A percentile compares a stretch with the other conserved stretches of the same genome.
Evolutionary conservation across 306 rosid genomes (phyloP).

Genomic region (Cicer bijugum): DNA sequence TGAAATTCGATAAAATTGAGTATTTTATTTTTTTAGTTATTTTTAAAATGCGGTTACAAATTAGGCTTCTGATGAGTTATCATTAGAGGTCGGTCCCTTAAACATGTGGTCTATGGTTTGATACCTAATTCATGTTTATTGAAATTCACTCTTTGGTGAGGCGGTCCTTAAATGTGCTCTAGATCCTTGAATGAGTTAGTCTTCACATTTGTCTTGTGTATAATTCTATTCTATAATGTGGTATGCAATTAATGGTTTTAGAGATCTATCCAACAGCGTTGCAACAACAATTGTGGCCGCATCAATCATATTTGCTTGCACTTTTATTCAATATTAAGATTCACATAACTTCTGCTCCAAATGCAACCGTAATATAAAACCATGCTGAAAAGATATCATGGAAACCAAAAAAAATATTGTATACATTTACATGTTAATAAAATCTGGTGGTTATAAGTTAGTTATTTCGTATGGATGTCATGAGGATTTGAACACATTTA

Average conservation of each 20-base stretch:
- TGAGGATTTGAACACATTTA: constrained; percentile 11
- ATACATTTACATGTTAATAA: neutral
- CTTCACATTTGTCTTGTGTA: neutral
- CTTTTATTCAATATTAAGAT: no score
- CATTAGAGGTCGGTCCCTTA: neutral
- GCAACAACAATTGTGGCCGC: no score
- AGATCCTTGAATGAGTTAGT: neutral
- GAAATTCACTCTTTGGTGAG: neutral
- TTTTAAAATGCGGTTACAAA: no score
- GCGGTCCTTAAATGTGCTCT: neutral
- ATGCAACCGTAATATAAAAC: no score
- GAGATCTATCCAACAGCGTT: no score
- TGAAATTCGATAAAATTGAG: no score
- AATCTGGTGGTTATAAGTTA: neutral
- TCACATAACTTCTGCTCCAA: no score
- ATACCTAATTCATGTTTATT: neutral
- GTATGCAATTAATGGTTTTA: no score
- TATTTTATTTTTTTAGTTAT: no score
- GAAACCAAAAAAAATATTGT: neutral
- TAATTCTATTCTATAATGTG: no score
- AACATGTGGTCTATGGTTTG: constrained; percentile 1
- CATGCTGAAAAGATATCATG: neutral
- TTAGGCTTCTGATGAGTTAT: no score
- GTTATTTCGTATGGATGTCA: neutral
- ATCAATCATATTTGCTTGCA: no score